Evolutionary conservation across 2,329 filamentous ascomycete genomes (phyloP).

Genomic region (Ophiostoma sp.): DNA sequence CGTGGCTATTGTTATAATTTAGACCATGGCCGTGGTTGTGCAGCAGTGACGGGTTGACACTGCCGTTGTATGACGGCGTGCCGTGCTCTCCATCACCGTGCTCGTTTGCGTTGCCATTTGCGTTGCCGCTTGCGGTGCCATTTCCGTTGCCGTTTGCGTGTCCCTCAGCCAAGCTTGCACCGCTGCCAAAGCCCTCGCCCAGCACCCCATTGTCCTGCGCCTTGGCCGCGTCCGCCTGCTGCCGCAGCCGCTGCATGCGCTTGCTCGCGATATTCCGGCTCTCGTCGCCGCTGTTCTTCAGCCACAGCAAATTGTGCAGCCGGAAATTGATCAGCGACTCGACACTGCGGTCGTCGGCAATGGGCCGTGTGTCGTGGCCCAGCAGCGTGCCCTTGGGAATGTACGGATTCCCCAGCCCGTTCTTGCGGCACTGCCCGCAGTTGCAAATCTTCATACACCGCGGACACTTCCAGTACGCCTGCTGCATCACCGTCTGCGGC

Average conservation of each 20-base stretch:
- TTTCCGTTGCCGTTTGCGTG: neutral
- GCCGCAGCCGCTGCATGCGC: conserved; percentile 52
- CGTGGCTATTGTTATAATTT: too few species aligned
- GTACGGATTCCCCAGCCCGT: conserved; percentile 66
- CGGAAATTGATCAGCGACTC: conserved; percentile 89
- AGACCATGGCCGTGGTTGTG: conserved; percentile 12
- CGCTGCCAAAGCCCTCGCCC: conserved; percentile 10
- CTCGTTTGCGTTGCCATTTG: neutral
- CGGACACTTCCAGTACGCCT: conserved; percentile 80
- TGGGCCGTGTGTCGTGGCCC: conserved; percentile 82
- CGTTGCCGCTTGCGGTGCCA: neutral
- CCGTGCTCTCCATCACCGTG: neutral
- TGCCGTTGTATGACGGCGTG: neutral
- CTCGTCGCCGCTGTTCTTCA: conserved; percentile 57
- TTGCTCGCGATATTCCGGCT: conserved; percentile 53
- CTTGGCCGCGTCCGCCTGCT: conserved; percentile 54
- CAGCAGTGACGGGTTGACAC: conserved; percentile 13
- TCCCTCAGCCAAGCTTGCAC: neutral
- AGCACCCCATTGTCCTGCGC: conserved; percentile 39
- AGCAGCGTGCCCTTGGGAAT: conserved; percentile 81
- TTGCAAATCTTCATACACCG: conserved; percentile 83
- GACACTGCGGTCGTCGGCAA: conserved; percentile 86
- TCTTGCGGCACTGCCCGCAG: conserved; percentile 69
- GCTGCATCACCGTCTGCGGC: conserved; percentile 75
- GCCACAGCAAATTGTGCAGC: conserved; percentile 79